Base-by-base conservation (phyloP, 1,284 basidiomycete species). In the Neolentinus lepideus region DNA sequence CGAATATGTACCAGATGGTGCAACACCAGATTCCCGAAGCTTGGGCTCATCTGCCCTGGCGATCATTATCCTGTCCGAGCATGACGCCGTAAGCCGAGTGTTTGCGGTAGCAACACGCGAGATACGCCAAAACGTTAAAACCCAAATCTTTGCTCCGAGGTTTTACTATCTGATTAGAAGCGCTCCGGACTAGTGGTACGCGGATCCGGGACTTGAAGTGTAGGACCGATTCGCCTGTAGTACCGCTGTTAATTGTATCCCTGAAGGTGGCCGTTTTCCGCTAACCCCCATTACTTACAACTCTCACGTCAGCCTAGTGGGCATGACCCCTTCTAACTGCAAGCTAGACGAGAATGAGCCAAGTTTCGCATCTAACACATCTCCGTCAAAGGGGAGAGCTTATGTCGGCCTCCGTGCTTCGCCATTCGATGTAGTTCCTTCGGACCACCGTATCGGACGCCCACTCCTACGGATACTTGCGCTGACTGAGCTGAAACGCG, bases 121-220 rank as follows among this genome's bases (percentile, higher is more conserved):
- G 47, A 50, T 50, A 29, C 47, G 47, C 47, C 25, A 50, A 50
- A 50, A 50, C 47, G 47, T 50, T 50, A 50, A 50, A 50, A 50
- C 22, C 47, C 47, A 25, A 50, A 50, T 26, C 27, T 26, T 25
- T 50, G 47, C 10, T 50, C 47, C 47, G 47, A 50, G 47, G 47
- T 50, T 25, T 21, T 25, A n/a, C 38, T 43, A 43, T 43, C 38
- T 43, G 38, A 43, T 43, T 21, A 43, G 38, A 43, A 43, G 38
- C 38, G 16, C 12, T 9, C 19, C 38, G 38, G 38, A 16, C 19
- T 16, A 43, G 8, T 43, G 38, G 38, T 16, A 21, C 38, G 38
- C 8, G n/a, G 8, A 43, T 43, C 38, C 38, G 38, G 38, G 38
- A 43, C 38, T 43, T n/a, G 38, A 43, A 43, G 38, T 21, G 19